phyloP scores from a whole-genome alignment of 306 rosid species.

The Begonia fuchsioides region DNA sequence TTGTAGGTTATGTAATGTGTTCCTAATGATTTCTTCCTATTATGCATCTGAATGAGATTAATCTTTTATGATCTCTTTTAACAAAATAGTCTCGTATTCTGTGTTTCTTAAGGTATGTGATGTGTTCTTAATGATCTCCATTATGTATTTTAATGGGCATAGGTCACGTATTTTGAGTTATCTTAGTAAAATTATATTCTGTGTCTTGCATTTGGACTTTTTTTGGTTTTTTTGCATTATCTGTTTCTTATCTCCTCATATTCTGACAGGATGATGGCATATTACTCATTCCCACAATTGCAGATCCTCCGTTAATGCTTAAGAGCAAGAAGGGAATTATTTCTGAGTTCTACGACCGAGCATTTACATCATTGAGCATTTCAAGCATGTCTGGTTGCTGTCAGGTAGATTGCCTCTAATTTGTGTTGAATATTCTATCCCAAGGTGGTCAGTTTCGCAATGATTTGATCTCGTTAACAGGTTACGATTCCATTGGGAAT shows the following conservation, averaged over 20 bases:
- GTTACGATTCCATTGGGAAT: slow-evolving; percentile 63
- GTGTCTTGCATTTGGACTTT: not conserved
- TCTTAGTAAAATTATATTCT: too few relatives aligned
- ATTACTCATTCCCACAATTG: slow-evolving; percentile 27
- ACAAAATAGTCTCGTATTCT: too few relatives aligned
- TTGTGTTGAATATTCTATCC: slow-evolving; percentile 8
- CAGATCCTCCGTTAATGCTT: slow-evolving; percentile 28
- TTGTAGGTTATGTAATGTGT: too few relatives aligned
- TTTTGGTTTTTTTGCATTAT: not conserved
- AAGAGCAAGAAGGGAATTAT: slow-evolving; percentile 12
- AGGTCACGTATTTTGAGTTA: too few relatives aligned
- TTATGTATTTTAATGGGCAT: too few relatives aligned
- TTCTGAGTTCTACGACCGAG: slow-evolving; percentile 21
- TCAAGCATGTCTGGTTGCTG: slow-evolving; percentile 40
- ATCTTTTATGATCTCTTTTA: too few relatives aligned
- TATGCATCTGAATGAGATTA: too few relatives aligned
- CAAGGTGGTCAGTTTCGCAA: slow-evolving; percentile 1
- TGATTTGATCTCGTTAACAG: slow-evolving; percentile 22
- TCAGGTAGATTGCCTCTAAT: slow-evolving; percentile 41
- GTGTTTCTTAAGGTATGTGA: too few relatives aligned
- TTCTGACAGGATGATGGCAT: slow-evolving; percentile 30
- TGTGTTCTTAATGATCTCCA: too few relatives aligned
- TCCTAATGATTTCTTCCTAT: too few relatives aligned
- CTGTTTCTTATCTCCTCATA: slow-evolving; percentile 4
- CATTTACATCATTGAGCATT: slow-evolving; percentile 24